A percentile compares a stretch with the other conserved stretches of the same genome.
These are phyloP conservation scores for Fusarium citri DNA, from an alignment of 2,329 filamentous ascomycete genomes.

Conservation along the genomic window DNA sequence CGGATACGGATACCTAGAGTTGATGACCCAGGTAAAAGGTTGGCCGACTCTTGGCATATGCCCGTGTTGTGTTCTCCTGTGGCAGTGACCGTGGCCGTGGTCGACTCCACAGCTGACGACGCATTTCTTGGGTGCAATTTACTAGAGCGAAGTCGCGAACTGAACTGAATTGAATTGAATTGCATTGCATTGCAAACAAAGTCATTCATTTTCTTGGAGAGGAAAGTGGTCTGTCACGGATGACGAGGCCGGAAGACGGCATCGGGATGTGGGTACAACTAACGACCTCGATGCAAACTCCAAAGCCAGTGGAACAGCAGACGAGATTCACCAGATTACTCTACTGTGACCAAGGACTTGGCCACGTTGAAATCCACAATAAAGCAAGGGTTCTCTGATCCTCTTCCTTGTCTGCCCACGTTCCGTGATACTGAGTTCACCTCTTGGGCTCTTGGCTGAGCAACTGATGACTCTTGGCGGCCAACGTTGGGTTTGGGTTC, in stretches of 20 bases:
- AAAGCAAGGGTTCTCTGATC: slow-evolving; percentile 7
- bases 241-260: slow-evolving; percentile 39
- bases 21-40: neutral
- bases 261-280: slow-evolving; percentile 37
- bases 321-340: slow-evolving; percentile 8
- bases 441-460: slow-evolving; percentile 36
- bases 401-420: slow-evolving; percentile 4
- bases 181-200: neutral
- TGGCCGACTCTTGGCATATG: slow-evolving; percentile 11
- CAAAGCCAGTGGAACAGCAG: slow-evolving; percentile 9
- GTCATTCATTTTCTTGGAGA: neutral
- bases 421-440: slow-evolving; percentile 29
- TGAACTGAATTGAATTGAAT: too few relatives aligned
- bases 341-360: slow-evolving; percentile 2
- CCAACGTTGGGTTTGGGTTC: neutral
- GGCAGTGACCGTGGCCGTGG: slow-evolving; percentile 15
- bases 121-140: slow-evolving; percentile 33
- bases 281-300: neutral
- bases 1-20: neutral
- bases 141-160: slow-evolving; percentile 7
- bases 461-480: slow-evolving; percentile 34
- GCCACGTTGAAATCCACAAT: slow-evolving; percentile 23
- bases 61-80: slow-evolving; percentile 1
- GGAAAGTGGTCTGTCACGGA: slow-evolving; percentile 12
- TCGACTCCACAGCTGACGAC: slow-evolving; percentile 40